Evolutionary conservation across 2,329 filamentous ascomycete genomes (phyloP).

Genomic region (Pseudohalonectria lignicola): DNA sequence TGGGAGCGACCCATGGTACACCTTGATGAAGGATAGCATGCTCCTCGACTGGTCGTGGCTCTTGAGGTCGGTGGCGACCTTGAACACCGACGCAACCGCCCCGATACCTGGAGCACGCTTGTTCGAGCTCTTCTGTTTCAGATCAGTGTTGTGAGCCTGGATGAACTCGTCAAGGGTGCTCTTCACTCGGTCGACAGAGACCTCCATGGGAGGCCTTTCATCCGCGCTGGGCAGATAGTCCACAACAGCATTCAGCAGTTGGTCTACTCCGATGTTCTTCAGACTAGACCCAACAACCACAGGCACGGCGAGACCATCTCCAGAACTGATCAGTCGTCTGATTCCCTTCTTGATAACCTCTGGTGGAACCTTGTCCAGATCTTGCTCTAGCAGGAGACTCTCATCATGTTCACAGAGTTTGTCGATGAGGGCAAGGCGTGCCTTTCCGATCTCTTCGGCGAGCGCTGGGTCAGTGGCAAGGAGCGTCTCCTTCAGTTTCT

Average conservation of each 20-base stretch:
- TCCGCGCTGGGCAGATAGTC: slow-evolving; percentile 77
- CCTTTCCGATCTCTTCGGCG: slow-evolving; percentile 60
- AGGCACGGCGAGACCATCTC: slow-evolving; percentile 66
- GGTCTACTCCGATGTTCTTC: slow-evolving; percentile 87
- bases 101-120: slow-evolving; percentile 16
- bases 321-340: slow-evolving; percentile 56
- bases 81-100: slow-evolving; percentile 67
- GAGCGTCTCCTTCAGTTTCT: slow-evolving; percentile 19
- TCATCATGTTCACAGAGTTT: slow-evolving; percentile 84
- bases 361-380: slow-evolving; percentile 60
- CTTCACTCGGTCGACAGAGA: slow-evolving; percentile 33
- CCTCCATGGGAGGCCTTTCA: slow-evolving; percentile 8
- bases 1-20: slow-evolving; percentile 75
- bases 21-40: slow-evolving; percentile 80
- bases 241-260: slow-evolving; percentile 76
- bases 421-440: slow-evolving; percentile 70
- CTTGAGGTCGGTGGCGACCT: slow-evolving; percentile 84
- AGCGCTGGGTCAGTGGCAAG: slow-evolving; percentile 43
- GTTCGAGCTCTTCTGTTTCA: slow-evolving; percentile 7
- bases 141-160: slow-evolving; percentile 20
- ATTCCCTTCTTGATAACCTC: slow-evolving; percentile 62
- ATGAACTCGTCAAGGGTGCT: slow-evolving; percentile 32
- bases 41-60: slow-evolving; percentile 40
- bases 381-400: slow-evolving; percentile 60
- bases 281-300: slow-evolving; percentile 90